Evolutionary conservation across 768 basidiomycete species (phyloP), one percentile per base, ranked within the genome.

Genomic region (Mycena crocata): DNA sequence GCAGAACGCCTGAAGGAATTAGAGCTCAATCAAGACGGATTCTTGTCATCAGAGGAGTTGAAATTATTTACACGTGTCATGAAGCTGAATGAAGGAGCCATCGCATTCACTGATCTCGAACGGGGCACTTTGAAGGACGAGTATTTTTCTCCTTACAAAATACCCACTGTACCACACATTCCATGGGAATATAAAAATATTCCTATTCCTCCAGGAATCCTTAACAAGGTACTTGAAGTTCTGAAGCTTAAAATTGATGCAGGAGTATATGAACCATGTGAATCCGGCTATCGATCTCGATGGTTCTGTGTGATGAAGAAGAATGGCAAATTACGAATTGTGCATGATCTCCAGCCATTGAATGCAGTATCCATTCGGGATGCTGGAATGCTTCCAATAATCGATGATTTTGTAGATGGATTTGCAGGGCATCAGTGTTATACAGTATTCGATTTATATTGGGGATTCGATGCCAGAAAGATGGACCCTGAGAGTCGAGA

Each of bases 251-350:
- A 82, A 61, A 76, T 83, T 1, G 69, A 50, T 1, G 73, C 79
- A 0, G 81, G 80, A 4, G 75, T 80, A 0, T 84, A 82, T 54
- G 77, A 84, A 60, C 74, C 77, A 15, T 77, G 75, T 1, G 73
- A 78, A 10, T 76, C 78, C 0, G 77, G 78, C 0, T 85, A 84
- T 52, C 66, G 77, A 6, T 78, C 78, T 0, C 44, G 72, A 3
- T 82, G 80, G 82, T 83, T 84, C 52, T 75, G 72, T 24, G 80
- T 84, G 0, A 31, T 76, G 0, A 84, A 84, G 67, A 79, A 80
- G 48, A 75, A 67, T 64, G 79, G 58, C 48, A 72, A 68, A 0
- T 59, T 85, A 0, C 58, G 78, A 8, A 70, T 82, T 2, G 81
- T 85, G 0, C 81, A 83, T 51, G 76, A 80, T 48, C 63, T 84